phyloP scores from a whole-genome alignment of 2,329 filamentous ascomycete genomes.

The Trichoderma endophyticum region DNA sequence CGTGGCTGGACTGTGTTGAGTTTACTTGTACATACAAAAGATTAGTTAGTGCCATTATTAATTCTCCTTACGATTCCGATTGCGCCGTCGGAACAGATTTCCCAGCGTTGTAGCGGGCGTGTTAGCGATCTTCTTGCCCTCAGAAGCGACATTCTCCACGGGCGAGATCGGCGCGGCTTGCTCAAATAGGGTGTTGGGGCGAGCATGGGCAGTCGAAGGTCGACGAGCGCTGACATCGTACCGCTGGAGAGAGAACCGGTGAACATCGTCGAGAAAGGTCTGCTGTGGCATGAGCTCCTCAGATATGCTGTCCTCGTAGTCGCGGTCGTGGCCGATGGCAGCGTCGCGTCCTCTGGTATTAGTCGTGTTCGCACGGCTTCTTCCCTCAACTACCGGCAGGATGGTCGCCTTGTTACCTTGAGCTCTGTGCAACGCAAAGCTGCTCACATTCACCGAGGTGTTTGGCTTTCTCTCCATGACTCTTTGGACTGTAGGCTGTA shows the following conservation, averaged over 20 bases:
- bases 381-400: constrained; percentile 19
- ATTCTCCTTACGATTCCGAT: constrained; percentile 12
- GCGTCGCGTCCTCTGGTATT: not conserved
- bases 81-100: constrained; percentile 28
- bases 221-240: constrained; percentile 19
- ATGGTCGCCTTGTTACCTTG: constrained; percentile 25
- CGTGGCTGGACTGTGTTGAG: not conserved
- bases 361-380: not conserved
- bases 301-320: constrained; percentile 12
- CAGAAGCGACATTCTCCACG: not conserved
- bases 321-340: not conserved
- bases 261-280: not conserved
- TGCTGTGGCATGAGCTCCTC: not conserved
- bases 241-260: constrained; percentile 12
- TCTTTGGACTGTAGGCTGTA: not conserved
- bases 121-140: constrained; percentile 3
- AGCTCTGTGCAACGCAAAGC: constrained; percentile 25
- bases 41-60: not conserved
- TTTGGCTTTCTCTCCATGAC: not conserved
- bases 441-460: constrained; percentile 19
- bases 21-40: not conserved
- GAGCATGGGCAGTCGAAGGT: constrained; percentile 7
- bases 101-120: constrained; percentile 27
- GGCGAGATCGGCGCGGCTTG: not conserved
- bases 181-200: not conserved